Evolutionary conservation across 1,284 basidiomycete species (phyloP), one percentile per base, ranked within the genome.

Genomic region (Trichosporon inkin): DNA sequence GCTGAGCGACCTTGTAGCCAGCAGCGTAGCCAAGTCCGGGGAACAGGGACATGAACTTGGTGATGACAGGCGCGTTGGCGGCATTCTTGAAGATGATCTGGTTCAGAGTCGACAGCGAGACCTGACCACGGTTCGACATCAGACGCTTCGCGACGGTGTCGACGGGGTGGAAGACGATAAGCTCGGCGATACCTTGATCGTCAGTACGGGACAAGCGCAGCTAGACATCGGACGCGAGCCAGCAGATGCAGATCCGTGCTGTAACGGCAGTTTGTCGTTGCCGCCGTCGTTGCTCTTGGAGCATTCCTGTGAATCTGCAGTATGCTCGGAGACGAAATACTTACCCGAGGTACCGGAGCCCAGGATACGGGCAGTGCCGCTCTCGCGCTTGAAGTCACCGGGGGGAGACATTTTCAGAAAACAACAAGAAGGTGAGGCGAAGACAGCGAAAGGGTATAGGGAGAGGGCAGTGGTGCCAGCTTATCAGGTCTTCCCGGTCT

Each of bases 11-110:
- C 80, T 99, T 99, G 86, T 99, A 99, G 0, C 93, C 92, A 34
- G 92, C 95, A 3, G 95, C 96, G 75, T 99, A 99, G 1, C 96
- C 96, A 3, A 99, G 86, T 66, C 95, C 95, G 28, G 96, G 95
- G 82, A 99, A 99, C 39, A 99, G 84, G 3, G 92, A 96, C 36
- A 97, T 66, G 71, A 95, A 84, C 76, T 91, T 92, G 53, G 81
- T 81, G n/a, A 79, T 76, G 6, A 89, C 56, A 5, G 88, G 79
- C 6, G 92, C 88, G 2, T 83, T 75, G 6, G 93, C 89, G 56
- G 89, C 82, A 58, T 94, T 88, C 56, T 88, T 85, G 85, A 99
- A 99, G 76, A 99, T 83, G 80, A 98, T 87, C 57, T 83, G 75
- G 58, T 85, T 86, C 49, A 93, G 78, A 17, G 82, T 82, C 40